Base-by-base conservation (phyloP, 2,329 filamentous ascomycete genomes). In the Colletotrichum aenigma region DNA sequence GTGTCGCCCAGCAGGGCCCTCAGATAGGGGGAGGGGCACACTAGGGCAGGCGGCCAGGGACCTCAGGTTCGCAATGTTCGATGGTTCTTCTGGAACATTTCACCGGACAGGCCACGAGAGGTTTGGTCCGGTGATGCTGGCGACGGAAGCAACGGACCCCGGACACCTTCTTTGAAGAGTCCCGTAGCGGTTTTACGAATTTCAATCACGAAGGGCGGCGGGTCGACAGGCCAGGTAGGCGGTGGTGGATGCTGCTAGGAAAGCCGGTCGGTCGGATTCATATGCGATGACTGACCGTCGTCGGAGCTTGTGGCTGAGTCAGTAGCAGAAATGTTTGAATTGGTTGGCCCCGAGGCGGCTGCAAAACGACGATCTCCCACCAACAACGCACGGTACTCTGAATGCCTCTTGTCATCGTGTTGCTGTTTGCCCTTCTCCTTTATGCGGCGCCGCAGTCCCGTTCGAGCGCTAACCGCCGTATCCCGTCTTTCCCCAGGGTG, bases 1-100 rank as follows among this genome's bases (percentile, higher is more conserved):
- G 38, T 74, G 65, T 69, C 30, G 66, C 43, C 55, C 24, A 65
- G 38, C 74, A 76, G 70, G 74, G 74, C 70, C 66, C 66, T 56
- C 18, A 74, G 70, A 76, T 76, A 76, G 74, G 74, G 74, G 74
- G 74, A 76, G 74, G 74, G 74, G 74, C 70, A 65, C 24, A 38
- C 34, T 66, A 74, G 70, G 73, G 74, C 34, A 56, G 48, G 16
- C 58, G 28, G 48, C 48, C 64, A 62, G 56, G 74, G 74, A 52
- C 55, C 13, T 69, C 34, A 68, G 62, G 34, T 65, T 60, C 38
- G 43, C 12, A 60, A 38, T 72, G 43, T 76, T 76, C 70, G 74
- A 76, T 58, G n/a, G 18, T 69, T 60, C 58, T 76, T 76, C 74
- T 76, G 74, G 74, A 76, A 76, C 64, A 76, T 36, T 52, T 65